phyloP scores from a whole-genome alignment of 2,329 filamentous ascomycete species.

The Sporothrix pallida region DNA sequence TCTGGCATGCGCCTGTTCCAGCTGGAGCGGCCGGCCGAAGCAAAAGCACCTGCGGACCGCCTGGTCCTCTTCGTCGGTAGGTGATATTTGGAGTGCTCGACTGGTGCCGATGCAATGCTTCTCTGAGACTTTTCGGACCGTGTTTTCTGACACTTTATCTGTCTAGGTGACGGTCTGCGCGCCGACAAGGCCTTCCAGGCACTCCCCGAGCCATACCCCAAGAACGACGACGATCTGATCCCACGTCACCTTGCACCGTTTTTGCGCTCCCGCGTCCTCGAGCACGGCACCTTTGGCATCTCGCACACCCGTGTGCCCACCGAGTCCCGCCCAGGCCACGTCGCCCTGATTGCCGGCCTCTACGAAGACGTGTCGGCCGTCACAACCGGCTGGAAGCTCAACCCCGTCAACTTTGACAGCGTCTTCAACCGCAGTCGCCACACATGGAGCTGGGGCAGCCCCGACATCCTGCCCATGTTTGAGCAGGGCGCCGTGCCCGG shows the following conservation, averaged over 20 bases:
- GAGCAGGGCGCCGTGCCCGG: constrained; percentile 88
- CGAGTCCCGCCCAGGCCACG: constrained; percentile 93
- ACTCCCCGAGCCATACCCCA: constrained; percentile 82
- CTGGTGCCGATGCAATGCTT: background rate
- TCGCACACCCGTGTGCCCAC: constrained; percentile 97
- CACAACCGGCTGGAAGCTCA: constrained; percentile 97
- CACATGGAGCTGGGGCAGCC: constrained; percentile 99
- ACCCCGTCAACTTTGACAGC: constrained; percentile 97
- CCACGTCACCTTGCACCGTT: constrained; percentile 88
- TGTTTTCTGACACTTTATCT: background rate
- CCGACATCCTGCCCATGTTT: constrained; percentile 98
- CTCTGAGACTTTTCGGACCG: background rate
- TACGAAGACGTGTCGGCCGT: constrained; percentile 99
- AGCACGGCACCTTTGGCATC: constrained; percentile 93
- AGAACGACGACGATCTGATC: constrained; percentile 67
- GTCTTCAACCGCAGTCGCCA: constrained; percentile 96
- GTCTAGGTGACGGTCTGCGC: constrained; percentile 81
- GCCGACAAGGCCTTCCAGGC: constrained; percentile 98
- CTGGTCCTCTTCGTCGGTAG: constrained; percentile 91
- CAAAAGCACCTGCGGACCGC: constrained; percentile 81
- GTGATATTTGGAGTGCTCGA: background rate
- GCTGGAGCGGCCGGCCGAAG: constrained; percentile 64
- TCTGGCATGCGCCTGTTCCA: constrained; percentile 87
- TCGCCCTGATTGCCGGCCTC: constrained; percentile 92
- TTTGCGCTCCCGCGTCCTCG: constrained; percentile 83